Conservation (phyloP, 306 rosid species). For the Abrus pulchellus region DNA sequence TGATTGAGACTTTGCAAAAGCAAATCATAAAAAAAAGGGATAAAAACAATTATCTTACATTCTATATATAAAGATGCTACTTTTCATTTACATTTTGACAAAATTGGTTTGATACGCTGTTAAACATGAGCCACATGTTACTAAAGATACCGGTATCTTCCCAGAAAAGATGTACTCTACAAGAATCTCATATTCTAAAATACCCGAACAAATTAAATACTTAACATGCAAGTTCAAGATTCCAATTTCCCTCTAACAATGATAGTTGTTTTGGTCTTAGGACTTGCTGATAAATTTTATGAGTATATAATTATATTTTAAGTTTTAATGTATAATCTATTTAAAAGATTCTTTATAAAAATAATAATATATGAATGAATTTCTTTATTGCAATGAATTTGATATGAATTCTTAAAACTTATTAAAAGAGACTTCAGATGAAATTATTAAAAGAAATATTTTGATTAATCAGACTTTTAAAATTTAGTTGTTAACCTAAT, state of each 20-base stretch:
- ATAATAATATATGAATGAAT: too few relatives aligned
- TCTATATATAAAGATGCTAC: not conserved
- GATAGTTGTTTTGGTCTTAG: not conserved
- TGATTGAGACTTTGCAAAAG: constrained; percentile 10
- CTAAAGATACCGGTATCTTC: not conserved
- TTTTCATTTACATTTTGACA: not conserved
- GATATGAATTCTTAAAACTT: too few relatives aligned
- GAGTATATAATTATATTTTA: too few relatives aligned
- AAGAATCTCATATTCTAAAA: not conserved
- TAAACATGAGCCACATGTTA: not conserved
- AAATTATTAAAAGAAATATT: too few relatives aligned
- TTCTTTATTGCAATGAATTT: too few relatives aligned
- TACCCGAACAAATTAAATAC: not conserved
- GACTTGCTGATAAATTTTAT: too few relatives aligned
- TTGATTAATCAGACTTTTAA: too few relatives aligned
- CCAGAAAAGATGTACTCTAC: too few relatives aligned
- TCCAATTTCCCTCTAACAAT: not conserved
- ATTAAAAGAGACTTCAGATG: too few relatives aligned
- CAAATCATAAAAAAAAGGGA: constrained; percentile 24
- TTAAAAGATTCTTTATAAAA: too few relatives aligned
- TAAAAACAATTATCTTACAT: not conserved
- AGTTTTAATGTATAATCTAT: too few relatives aligned
- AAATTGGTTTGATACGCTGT: not conserved
- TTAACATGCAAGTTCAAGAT: not conserved
- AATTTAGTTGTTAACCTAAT: too few relatives aligned